phyloP scores from a whole-genome alignment of 768 basidiomycete species.

The Pulveroboletus sp. region DNA sequence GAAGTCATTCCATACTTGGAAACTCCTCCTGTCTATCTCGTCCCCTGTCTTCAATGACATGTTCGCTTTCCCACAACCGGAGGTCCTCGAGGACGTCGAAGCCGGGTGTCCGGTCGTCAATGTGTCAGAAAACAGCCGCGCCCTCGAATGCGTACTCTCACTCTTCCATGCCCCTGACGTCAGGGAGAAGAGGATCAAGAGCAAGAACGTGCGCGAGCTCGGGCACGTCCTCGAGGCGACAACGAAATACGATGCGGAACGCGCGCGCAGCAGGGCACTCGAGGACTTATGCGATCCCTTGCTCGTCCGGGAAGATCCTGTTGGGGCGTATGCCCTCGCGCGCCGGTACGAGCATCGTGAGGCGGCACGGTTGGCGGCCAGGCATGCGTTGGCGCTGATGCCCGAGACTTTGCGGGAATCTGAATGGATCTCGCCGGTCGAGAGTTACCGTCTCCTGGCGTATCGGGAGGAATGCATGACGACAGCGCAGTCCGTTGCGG shows the following conservation, averaged over 20 bases:
- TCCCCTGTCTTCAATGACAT: conserved; percentile 15
- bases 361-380: conserved; percentile 8
- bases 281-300: background rate
- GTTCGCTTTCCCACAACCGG: conserved; percentile 4
- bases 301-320: conserved; percentile 1
- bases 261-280: background rate
- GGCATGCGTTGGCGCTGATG: conserved; percentile 5
- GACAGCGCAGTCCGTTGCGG: background rate
- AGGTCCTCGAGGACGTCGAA: background rate
- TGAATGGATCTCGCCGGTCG: conserved; percentile 12
- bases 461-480: conserved; percentile 7
- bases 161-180: conserved; percentile 7
- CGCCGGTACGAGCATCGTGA: conserved; percentile 1
- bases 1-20: conserved; percentile 5
- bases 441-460: conserved; percentile 3
- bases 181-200: background rate
- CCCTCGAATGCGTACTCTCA: conserved; percentile 4
- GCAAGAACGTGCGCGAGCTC: conserved; percentile 1
- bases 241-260: conserved; percentile 18
- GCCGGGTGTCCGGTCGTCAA: conserved; percentile 2
- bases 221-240: conserved; percentile 5
- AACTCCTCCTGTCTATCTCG: conserved; percentile 1
- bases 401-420: background rate
- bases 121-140: conserved; percentile 8
- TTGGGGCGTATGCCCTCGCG: conserved; percentile 11